These are phyloP conservation scores for Hirsutella rhossiliensis DNA, from an alignment of 2,329 filamentous ascomycete species.

Conservation along the genomic window DNA sequence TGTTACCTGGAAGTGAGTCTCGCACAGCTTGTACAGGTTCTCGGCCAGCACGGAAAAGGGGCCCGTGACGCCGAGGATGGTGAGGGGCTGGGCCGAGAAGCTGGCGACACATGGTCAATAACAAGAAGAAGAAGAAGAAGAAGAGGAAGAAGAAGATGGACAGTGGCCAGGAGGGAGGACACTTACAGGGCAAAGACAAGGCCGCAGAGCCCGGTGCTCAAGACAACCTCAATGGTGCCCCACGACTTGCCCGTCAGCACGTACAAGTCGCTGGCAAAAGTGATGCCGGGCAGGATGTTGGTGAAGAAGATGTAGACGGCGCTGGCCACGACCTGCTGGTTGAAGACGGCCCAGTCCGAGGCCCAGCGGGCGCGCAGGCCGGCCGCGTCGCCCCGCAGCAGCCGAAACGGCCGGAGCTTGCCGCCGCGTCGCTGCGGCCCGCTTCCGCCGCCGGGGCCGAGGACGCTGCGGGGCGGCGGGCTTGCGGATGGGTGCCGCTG, in stretches of 20 bases:
- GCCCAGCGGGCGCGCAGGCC: constrained; percentile 34
- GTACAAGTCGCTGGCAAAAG: constrained; percentile 54
- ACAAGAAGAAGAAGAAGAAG: background rate
- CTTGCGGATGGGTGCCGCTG: background rate
- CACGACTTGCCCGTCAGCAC: constrained; percentile 49
- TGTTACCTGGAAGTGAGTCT: constrained; percentile 38
- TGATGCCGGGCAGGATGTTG: constrained; percentile 54
- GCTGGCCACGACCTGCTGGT: constrained; percentile 51
- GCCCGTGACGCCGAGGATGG: constrained; percentile 53
- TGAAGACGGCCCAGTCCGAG: constrained; percentile 47
- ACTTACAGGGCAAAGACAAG: constrained; percentile 47
- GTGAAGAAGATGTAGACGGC: constrained; percentile 57
- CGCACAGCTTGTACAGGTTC: constrained; percentile 49
- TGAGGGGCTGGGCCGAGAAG: constrained; percentile 49
- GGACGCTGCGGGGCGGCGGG: constrained; percentile 6
- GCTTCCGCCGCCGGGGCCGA: constrained; percentile 19
- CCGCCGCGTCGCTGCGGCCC: constrained; percentile 22
- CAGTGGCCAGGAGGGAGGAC: background rate
- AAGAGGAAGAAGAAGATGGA: background rate
- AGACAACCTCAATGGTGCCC: constrained; percentile 56
- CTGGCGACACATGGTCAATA: too few relatives aligned
- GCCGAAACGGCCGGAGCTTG: constrained; percentile 37
- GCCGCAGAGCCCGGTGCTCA: constrained; percentile 53
- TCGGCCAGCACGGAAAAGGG: constrained; percentile 57
- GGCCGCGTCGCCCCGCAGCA: constrained; percentile 34